Conservation (phyloP, 345 rosid species). For the Clarkia xantiana region DNA sequence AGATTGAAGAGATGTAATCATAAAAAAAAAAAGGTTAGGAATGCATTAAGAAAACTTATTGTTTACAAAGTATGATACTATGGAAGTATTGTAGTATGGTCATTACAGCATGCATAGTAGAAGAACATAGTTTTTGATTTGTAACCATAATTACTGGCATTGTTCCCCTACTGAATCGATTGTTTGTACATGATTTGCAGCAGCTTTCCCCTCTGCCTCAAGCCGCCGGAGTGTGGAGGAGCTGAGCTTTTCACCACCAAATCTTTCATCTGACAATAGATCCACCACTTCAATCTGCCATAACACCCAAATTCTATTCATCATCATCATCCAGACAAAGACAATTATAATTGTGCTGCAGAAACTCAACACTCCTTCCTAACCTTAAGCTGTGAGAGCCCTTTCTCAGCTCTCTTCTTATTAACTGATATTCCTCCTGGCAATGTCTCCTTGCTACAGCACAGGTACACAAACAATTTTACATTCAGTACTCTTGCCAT, state of each 20-base stretch:
- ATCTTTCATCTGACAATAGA: conserved; percentile 48
- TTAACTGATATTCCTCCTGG: conserved; percentile 80
- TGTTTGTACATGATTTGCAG: too few species aligned
- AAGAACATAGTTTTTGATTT: too few species aligned
- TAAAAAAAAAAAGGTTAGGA: too few species aligned
- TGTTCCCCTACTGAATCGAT: too few species aligned
- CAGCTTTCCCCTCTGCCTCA: conserved; percentile 55
- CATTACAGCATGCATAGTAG: too few species aligned
- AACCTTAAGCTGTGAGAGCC: conserved; percentile 70
- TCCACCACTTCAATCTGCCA: conserved; percentile 72
- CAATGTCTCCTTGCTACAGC: conserved; percentile 69
- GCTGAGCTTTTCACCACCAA: conserved; percentile 53
- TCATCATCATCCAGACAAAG: too few species aligned
- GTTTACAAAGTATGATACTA: too few species aligned
- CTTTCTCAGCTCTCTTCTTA: conserved; percentile 55
- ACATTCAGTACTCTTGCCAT: too few species aligned
- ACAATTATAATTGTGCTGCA: background rate
- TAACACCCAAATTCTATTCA: background rate
- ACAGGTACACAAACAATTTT: background rate
- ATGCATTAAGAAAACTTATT: too few species aligned
- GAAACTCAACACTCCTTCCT: background rate
- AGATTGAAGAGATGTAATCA: too few species aligned
- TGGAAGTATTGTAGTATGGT: too few species aligned
- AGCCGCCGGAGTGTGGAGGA: conserved; percentile 54
- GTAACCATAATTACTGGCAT: too few species aligned